phyloP scores from a whole-genome alignment of 768 basidiomycete genomes.

The Lactarius deliciosus region DNA sequence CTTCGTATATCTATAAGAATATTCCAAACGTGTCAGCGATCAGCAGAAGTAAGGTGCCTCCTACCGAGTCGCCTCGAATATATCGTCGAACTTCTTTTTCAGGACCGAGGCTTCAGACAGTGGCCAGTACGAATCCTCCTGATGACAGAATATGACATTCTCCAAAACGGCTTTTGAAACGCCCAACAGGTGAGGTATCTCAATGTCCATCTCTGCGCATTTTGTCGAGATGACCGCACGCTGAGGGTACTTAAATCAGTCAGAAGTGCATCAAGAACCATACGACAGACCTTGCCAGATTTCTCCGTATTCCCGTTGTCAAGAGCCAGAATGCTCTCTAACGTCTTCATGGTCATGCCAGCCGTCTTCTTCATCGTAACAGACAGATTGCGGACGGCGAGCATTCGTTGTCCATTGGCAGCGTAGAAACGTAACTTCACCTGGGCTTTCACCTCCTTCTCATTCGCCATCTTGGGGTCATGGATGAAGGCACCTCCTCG shows the following conservation, averaged over 20 bases:
- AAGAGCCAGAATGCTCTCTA: slow-evolving; percentile 84
- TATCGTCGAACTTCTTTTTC: slow-evolving; percentile 99
- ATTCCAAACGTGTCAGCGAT: slow-evolving; percentile 6
- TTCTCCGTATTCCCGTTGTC: slow-evolving; percentile 65
- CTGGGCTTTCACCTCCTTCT: slow-evolving; percentile 98
- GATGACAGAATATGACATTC: slow-evolving; percentile 99
- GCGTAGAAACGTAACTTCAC: slow-evolving; percentile 93
- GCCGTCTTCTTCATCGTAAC: slow-evolving; percentile 90
- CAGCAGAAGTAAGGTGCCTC: slow-evolving; percentile 24
- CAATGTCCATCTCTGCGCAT: slow-evolving; percentile 93
- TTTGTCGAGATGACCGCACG: slow-evolving; percentile 92
- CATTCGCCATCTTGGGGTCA: slow-evolving; percentile 99
- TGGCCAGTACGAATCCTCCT: slow-evolving; percentile 99
- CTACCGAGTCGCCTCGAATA: slow-evolving; percentile 96
- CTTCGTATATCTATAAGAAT: slow-evolving; percentile 78
- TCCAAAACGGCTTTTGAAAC: slow-evolving; percentile 98
- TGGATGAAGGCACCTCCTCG: slow-evolving; percentile 99
- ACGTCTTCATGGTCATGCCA: slow-evolving; percentile 93
- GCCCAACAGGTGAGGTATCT: slow-evolving; percentile 90
- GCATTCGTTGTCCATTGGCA: slow-evolving; percentile 86
- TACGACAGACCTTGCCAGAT: slow-evolving; percentile 66
- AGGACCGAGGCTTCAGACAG: slow-evolving; percentile 84
- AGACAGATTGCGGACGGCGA: slow-evolving; percentile 85
- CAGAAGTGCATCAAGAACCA: neutral
- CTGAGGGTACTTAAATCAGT: slow-evolving; percentile 41